Base-by-base conservation (phyloP, 805 yeast species). In the Tetrapisispora iriomotensis region DNA sequence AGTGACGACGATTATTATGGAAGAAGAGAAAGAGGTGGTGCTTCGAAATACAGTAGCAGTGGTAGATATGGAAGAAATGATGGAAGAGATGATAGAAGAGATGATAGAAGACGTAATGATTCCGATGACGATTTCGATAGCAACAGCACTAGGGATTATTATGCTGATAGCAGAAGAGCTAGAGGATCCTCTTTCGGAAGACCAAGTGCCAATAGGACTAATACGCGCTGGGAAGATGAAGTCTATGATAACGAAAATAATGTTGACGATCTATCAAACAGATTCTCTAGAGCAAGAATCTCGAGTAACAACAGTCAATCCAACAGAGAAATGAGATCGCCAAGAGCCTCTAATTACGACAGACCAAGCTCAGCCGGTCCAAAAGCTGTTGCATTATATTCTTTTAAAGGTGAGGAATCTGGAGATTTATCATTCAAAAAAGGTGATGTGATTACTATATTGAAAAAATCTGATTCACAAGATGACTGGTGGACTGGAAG, bases 401-500 rank as follows among this genome's bases (percentile, higher is more conserved):
- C 87, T 2, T 90, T 92, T 61, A 82, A 80, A 36, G 97, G 96
- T 24, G 96, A 92, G 62, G 94, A 92, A 64, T 59, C 73, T 18
- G 97, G 96, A 6, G 98, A 90, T 60, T 71, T 90, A 53, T 76
- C 94, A 7, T 90, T 90, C 70, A 79, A 77, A 51, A 90, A 92
- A 66, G 98, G 98, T 38, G 98, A 92, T 60, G 83, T 85, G 18
- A 83, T 90, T 51, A 80, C 86, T 31, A 82, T 92, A 48, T 66
- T 84, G 40, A 85, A 87, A 61, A 85, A 83, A 61, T 78, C 92
- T 8, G 90, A 83, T 9, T 81, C 95, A 15, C 75, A 77, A 34
- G 95, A 90, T 59, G 97, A 92, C 60, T 90, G 98, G 98, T 90
- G 98, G 98, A 87, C 96, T 0, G 98, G 98, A 28, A 77, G 83